Evolutionary conservation across 768 basidiomycete species (phyloP).

Genomic region (Imleria badia): DNA sequence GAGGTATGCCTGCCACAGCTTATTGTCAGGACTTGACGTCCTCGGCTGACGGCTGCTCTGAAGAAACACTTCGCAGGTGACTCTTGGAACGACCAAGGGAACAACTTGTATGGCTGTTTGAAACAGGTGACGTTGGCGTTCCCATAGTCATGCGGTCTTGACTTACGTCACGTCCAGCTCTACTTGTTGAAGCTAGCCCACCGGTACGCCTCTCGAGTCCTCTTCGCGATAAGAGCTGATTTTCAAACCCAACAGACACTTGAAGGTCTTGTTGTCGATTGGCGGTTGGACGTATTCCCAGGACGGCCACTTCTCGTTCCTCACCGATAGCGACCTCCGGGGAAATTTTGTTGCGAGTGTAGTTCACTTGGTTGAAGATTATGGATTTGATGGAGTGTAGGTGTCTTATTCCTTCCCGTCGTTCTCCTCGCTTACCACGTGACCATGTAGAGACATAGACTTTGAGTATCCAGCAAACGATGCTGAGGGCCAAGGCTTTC

Average conservation of each 20-base stretch:
- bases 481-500: constrained; percentile 64
- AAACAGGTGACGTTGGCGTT: constrained; percentile 57
- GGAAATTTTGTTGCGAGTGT: constrained; percentile 60
- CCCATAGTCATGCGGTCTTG: background rate
- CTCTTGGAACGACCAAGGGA: constrained; percentile 71
- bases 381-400: constrained; percentile 79
- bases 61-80: constrained; percentile 74
- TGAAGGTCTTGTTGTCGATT: constrained; percentile 53
- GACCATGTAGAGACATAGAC: constrained; percentile 60
- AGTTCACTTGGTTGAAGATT: constrained; percentile 65
- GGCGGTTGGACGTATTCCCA: constrained; percentile 75
- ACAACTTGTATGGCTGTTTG: constrained; percentile 78
- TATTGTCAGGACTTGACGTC: background rate
- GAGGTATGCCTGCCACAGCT: constrained; percentile 38
- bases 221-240: background rate
- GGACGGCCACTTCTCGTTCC: constrained; percentile 63
- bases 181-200: constrained; percentile 60
- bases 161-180: constrained; percentile 22
- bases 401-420: constrained; percentile 14
- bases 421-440: background rate
- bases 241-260: constrained; percentile 30
- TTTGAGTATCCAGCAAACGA: constrained; percentile 71
- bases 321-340: constrained; percentile 49
- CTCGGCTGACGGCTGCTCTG: constrained; percentile 5
- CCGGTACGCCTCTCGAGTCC: constrained; percentile 30